Percentiles rank a stretch among this genome's conserved stretches.
Evolutionary conservation across 768 basidiomycete species (phyloP).

Genomic region (Mycena galopus): DNA sequence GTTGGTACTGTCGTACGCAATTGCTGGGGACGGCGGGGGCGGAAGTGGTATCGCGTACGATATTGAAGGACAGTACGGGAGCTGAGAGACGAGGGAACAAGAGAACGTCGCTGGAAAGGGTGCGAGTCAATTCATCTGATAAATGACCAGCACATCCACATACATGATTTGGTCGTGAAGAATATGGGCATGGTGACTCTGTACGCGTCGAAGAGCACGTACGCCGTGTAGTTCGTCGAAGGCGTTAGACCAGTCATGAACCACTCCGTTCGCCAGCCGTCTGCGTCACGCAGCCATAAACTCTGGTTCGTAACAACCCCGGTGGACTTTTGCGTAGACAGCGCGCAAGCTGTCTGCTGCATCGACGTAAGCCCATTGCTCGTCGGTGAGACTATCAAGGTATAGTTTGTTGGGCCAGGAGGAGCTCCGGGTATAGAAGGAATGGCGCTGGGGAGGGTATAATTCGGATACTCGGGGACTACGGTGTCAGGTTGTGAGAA

Average conservation of each 20-base stretch:
- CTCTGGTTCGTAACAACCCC: constrained; percentile 59
- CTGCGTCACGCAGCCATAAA: constrained; percentile 67
- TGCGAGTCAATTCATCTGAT: background rate
- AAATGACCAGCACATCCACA: constrained; percentile 37
- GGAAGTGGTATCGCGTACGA: constrained; percentile 80
- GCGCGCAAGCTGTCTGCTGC: constrained; percentile 71
- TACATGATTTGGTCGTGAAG: constrained; percentile 83
- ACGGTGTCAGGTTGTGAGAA: constrained; percentile 50
- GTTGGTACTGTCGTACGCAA: constrained; percentile 62
- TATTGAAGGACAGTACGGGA: constrained; percentile 81
- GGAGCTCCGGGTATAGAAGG: constrained; percentile 58
- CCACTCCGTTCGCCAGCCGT: constrained; percentile 81
- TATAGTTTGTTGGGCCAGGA: constrained; percentile 60
- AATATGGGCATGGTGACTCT: constrained; percentile 77
- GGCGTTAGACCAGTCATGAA: constrained; percentile 69
- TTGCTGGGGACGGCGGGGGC: constrained; percentile 55
- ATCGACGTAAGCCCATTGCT: constrained; percentile 52
- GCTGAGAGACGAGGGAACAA: constrained; percentile 77
- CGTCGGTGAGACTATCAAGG: constrained; percentile 69
- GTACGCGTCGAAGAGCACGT: constrained; percentile 66
- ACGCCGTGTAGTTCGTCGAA: constrained; percentile 85
- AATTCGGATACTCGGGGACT: constrained; percentile 77
- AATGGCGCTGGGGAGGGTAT: constrained; percentile 75
- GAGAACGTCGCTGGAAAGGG: constrained; percentile 66
- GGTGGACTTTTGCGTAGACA: constrained; percentile 55